A percentile compares a stretch with the other conserved stretches of the same genome.
phyloP scores from a whole-genome alignment of 768 basidiomycete genomes.

The Mycena amicta region DNA sequence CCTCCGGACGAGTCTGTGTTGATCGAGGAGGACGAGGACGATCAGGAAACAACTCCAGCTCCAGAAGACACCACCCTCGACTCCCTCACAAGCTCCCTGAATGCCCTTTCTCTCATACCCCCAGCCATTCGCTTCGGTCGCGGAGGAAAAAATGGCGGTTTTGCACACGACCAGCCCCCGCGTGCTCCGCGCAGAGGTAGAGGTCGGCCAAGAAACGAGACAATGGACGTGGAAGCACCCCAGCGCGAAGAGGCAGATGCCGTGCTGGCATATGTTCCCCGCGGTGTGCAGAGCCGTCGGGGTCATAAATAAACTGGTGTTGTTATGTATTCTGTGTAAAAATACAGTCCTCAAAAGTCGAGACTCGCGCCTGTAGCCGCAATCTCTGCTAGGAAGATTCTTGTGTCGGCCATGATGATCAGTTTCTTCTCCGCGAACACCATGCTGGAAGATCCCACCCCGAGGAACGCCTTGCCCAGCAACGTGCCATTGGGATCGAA shows the following conservation, averaged over 20 bases:
- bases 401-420: slow-evolving; percentile 50
- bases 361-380: slow-evolving; percentile 34
- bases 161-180: slow-evolving; percentile 29
- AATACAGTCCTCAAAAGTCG: background rate
- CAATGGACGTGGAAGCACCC: slow-evolving; percentile 17
- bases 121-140: slow-evolving; percentile 73
- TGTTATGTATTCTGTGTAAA: background rate
- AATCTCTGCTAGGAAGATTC: slow-evolving; percentile 49
- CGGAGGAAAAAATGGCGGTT: slow-evolving; percentile 61
- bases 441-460: slow-evolving; percentile 15
- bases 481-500: slow-evolving; percentile 40
- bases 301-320: background rate
- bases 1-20: slow-evolving; percentile 7
- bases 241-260: slow-evolving; percentile 1
- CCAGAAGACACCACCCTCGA: slow-evolving; percentile 40
- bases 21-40: slow-evolving; percentile 31
- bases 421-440: slow-evolving; percentile 45
- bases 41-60: slow-evolving; percentile 23
- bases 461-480: slow-evolving; percentile 44
- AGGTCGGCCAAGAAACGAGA: slow-evolving; percentile 5
- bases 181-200: slow-evolving; percentile 5
- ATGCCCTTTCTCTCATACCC: slow-evolving; percentile 62
- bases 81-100: slow-evolving; percentile 48
- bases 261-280: slow-evolving; percentile 17
- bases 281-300: slow-evolving; percentile 14